phyloP scores from a whole-genome alignment of 768 basidiomycete genomes.

The Melanogaster broomeanus region DNA sequence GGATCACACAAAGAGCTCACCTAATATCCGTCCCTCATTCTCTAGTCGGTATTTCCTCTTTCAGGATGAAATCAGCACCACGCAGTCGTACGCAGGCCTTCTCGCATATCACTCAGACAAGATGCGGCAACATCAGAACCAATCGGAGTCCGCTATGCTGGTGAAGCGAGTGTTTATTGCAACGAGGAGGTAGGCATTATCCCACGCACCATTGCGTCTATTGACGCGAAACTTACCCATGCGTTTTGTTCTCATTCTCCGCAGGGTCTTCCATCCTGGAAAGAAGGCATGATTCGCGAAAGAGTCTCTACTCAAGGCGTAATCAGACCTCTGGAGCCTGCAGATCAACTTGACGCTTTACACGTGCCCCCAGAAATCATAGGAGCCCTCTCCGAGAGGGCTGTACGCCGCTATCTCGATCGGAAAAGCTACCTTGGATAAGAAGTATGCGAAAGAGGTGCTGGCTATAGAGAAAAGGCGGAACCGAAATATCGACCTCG shows the following conservation, averaged over 20 bases:
- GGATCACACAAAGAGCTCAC: background rate
- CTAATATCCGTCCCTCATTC: constrained; percentile 6
- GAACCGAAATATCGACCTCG: constrained; percentile 60
- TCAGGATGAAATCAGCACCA: constrained; percentile 16
- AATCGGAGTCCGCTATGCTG: constrained; percentile 45
- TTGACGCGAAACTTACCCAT: background rate
- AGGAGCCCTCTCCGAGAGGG: constrained; percentile 74
- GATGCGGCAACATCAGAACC: constrained; percentile 7
- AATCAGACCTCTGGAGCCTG: constrained; percentile 80
- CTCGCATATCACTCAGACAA: constrained; percentile 5
- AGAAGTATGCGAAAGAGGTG: constrained; percentile 61
- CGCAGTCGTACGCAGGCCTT: constrained; percentile 14
- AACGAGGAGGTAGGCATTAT: constrained; percentile 43
- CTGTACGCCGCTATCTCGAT: constrained; percentile 77
- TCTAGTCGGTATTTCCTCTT: constrained; percentile 16
- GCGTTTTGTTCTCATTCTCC: background rate
- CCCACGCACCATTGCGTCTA: background rate
- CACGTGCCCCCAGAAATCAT: constrained; percentile 64
- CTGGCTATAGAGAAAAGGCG: constrained; percentile 67
- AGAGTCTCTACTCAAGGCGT: constrained; percentile 80
- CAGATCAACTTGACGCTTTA: constrained; percentile 65
- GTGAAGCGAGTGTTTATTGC: constrained; percentile 60
- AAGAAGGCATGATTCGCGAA: constrained; percentile 84
- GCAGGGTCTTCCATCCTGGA: constrained; percentile 40
- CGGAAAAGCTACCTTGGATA: constrained; percentile 58